Conservation (phyloP, 2,329 filamentous ascomycete species). For the Rutstroemia sp. region DNA sequence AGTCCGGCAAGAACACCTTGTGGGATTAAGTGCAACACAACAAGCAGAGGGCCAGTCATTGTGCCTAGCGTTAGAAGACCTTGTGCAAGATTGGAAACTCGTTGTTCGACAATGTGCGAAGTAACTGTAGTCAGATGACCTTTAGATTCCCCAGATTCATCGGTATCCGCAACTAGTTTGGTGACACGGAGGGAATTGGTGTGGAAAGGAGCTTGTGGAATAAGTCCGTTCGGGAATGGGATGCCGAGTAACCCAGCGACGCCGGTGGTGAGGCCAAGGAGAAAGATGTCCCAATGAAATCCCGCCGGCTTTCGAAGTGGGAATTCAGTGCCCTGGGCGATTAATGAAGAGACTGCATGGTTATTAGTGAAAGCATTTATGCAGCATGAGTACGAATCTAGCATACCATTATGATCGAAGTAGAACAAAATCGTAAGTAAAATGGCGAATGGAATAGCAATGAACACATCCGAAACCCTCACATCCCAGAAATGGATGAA, state of each 20-base stretch:
- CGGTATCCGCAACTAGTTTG: constrained; percentile 40
- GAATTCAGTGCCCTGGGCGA: constrained; percentile 77
- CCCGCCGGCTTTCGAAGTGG: constrained; percentile 73
- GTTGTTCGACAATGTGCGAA: constrained; percentile 68
- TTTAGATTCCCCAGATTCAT: constrained; percentile 48
- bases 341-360: constrained; percentile 64
- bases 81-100: constrained; percentile 70
- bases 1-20: constrained; percentile 73
- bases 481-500: constrained; percentile 78
- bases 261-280: constrained; percentile 71
- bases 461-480: constrained; percentile 63
- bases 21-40: constrained; percentile 69
- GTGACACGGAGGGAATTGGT: constrained; percentile 73
- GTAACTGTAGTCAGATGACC: constrained; percentile 46
- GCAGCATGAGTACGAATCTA: background rate
- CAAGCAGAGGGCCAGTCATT: constrained; percentile 67
- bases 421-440: constrained; percentile 80
- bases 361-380: background rate
- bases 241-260: constrained; percentile 69
- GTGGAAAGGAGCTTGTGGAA: constrained; percentile 78
- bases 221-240: constrained; percentile 76
- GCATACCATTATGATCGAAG: constrained; percentile 77
- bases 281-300: constrained; percentile 81
- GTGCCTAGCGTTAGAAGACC: constrained; percentile 72
- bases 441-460: constrained; percentile 80